These are phyloP conservation scores for Sclerotinia sclerotiorum DNA, from an alignment of 2,329 filamentous ascomycete genomes.

Conservation along the genomic window DNA sequence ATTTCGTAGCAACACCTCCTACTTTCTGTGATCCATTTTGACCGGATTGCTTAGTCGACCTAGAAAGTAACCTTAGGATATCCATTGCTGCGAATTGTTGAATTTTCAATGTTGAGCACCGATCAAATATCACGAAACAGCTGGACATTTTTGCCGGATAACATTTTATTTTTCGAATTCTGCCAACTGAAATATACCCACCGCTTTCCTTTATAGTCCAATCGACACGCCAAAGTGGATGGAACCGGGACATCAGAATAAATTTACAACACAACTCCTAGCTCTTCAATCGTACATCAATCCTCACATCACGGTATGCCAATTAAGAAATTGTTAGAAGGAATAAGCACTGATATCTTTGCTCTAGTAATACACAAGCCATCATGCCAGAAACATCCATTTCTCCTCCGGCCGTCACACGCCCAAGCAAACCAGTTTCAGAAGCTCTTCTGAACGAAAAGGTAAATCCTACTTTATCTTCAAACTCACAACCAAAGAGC, in stretches of 20 bases:
- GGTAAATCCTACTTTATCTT: constrained; percentile 51
- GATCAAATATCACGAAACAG: background rate
- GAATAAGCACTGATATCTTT: constrained; percentile 12
- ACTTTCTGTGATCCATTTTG: constrained; percentile 41
- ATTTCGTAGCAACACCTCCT: constrained; percentile 43
- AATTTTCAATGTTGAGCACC: background rate
- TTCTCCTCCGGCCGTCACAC: constrained; percentile 57
- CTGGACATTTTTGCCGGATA: constrained; percentile 15
- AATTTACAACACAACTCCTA: constrained; percentile 22
- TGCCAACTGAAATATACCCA: background rate
- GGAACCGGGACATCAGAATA: constrained; percentile 24
- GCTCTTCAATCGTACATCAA: constrained; percentile 21
- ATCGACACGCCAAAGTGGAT: constrained; percentile 18
- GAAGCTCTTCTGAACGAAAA: constrained; percentile 99
- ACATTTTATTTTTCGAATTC: constrained; percentile 19
- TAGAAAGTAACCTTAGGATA: constrained; percentile 70
- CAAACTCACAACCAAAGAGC: too few relatives aligned
- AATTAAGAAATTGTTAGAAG: constrained; percentile 18
- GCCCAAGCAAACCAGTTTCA: constrained; percentile 79
- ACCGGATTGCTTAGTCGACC: constrained; percentile 59
- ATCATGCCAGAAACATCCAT: constrained; percentile 39
- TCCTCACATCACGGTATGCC: constrained; percentile 26
- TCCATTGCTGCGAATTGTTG: constrained; percentile 45
- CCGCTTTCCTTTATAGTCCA: constrained; percentile 16
- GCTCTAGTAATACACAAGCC: constrained; percentile 14